Evolutionary conservation across 106 monocot species (phyloP), one percentile per base, ranked within the genome.

Genomic region (Phalaenopsis aphrodite): DNA sequence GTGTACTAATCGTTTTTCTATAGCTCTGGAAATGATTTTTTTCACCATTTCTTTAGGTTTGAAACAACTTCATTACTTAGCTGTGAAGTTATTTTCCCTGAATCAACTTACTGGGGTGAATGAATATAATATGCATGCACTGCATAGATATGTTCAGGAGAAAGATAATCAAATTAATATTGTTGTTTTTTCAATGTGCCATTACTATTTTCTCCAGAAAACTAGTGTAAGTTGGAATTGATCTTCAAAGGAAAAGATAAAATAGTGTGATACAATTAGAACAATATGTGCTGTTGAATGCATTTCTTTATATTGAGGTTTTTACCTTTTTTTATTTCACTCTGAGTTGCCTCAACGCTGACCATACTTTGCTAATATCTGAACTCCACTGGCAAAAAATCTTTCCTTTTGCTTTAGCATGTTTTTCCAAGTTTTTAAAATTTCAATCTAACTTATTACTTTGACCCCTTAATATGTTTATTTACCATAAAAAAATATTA

Each of bases 141-240:
- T 61, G 61, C 61, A 21, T 61, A 61, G 61, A 21, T 18, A 61
- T 61, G 19, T 21, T 61, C 17, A 61, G 48, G n/a, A 61, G n/a
- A 61, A 61, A 21, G 61, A 61, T 61, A 61, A 61, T 61, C 61
- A 61, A 61, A 68, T 68, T 68, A 38, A 68, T 68, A 36, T 68
- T 4, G 18, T 57, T 57, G 15, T 57, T 57, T 57, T 57, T 57
- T 68, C 24, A 68, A 68, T 37, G 21, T 68, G 68, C 3, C 68
- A 68, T 68, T 68, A 11, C 68, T 14, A 10, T 68, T 68, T 36
- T 68, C 2, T 24, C 17, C 58, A 68, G 10, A 68, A 68, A 68
- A 68, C 11, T 36, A 68, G 18, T 17, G 57, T n/a, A 17, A 57
- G 19, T 14, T 57, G 57, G 57, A 57, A 57, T 57, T 57, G 57